Evolutionary conservation across 2,329 filamentous ascomycete species (phyloP).

Genomic region (Penicillium sp.): DNA sequence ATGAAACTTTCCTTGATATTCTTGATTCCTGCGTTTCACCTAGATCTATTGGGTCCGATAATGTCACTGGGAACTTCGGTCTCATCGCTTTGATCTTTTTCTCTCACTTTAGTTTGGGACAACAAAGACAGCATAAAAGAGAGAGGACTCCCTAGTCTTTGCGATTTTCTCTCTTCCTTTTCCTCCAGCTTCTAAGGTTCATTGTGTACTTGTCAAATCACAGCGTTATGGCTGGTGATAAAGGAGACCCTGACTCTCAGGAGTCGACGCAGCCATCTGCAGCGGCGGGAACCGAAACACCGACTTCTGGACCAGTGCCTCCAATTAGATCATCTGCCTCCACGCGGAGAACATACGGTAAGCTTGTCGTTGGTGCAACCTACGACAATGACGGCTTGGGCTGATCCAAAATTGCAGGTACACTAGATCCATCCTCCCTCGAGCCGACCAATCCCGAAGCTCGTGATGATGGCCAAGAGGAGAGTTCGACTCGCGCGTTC

Average conservation of each 20-base stretch:
- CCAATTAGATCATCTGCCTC: constrained; percentile 13
- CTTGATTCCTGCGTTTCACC: constrained; percentile 1
- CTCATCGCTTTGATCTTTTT: constrained; percentile 3
- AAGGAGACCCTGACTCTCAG: constrained; percentile 10
- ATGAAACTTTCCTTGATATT: constrained; percentile 9
- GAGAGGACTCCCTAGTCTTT: not conserved
- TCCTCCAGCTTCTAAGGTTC: not conserved
- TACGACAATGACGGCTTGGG: not conserved
- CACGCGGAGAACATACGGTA: constrained; percentile 31
- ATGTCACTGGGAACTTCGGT: constrained; percentile 11
- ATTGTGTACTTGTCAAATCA: constrained; percentile 2
- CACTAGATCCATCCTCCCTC: constrained; percentile 24
- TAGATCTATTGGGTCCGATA: constrained; percentile 3
- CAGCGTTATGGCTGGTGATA: constrained; percentile 16
- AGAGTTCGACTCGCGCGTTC: constrained; percentile 29
- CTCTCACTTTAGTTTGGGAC: not conserved
- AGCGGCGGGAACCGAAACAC: not conserved
- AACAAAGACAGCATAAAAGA: constrained; percentile 1
- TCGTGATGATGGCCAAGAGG: constrained; percentile 31
- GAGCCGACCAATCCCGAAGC: constrained; percentile 20
- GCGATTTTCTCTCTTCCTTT: not conserved
- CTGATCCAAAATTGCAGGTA: constrained; percentile 23
- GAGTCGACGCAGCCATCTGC: constrained; percentile 11
- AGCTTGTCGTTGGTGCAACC: constrained; percentile 18
- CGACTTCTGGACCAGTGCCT: constrained; percentile 3